Evolutionary conservation across 805 yeast genomes (phyloP), one percentile per base, ranked within the genome.

Genomic region (Debaryomyces prosopidis): DNA sequence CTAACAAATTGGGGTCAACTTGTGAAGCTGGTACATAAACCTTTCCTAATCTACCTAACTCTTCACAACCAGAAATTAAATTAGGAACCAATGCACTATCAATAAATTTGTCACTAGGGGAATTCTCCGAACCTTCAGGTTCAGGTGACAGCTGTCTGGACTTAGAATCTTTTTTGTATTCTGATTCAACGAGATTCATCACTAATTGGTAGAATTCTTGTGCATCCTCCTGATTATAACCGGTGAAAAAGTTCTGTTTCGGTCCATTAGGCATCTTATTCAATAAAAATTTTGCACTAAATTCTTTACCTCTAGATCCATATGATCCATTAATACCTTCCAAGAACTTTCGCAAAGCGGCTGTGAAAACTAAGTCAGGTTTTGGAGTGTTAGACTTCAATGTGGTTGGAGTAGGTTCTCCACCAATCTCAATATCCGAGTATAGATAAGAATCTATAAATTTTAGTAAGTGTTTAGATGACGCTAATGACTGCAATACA

Each of bases 161-260:
- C 48, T 53, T 35, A 8, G 48, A 47, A 20, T 54, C 47, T n/a
- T 60, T 62, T 62, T 67, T 71, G 63, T 62, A 68, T 43, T 84
- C 87, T 34, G 70, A 70, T 57, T 87, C 95, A 27, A 87, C 68
- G 45, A 85, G 80, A 35, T 79, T 74, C 75, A 87, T 72, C 2
- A 87, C 77, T 42, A 84, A 76, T 62, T 91, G 97, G 69, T 91
- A 91, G 58, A 91, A 91, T 63, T 91, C 98, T 65, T 91, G 97
- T 0, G 97, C 97, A 68, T 91, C 98, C 63, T 91, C 97, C 67
- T 91, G 98, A 58, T 88, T 89, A 60, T 89, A 89, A 1, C 97
- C 94, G 44, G 82, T 66, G 54, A 90, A 82, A 48, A 89, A 78
- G 59, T 84, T 85, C 58, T 82, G 86, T 53, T 83, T 84, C 11